Conservation (phyloP, 2,329 filamentous ascomycete genomes). For the Exserohilum turcica region DNA sequence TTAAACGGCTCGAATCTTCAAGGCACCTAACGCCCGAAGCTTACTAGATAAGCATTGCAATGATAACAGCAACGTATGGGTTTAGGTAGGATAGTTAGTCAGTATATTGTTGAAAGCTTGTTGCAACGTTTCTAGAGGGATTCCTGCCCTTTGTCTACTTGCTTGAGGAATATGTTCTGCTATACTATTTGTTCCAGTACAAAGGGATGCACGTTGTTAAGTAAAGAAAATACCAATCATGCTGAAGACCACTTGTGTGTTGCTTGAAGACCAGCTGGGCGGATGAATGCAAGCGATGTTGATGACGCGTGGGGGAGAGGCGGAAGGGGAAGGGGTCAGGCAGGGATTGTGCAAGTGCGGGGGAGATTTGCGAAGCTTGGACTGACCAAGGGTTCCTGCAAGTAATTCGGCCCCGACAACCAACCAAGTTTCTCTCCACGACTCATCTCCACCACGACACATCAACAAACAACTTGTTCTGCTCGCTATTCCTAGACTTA, state of each 20-base stretch:
- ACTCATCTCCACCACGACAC: background rate
- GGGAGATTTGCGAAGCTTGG: slow-evolving; percentile 10
- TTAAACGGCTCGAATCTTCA: too few relatives aligned
- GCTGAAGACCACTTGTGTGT: too few relatives aligned
- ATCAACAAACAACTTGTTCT: background rate
- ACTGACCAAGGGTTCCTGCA: slow-evolving; percentile 9
- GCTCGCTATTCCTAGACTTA: slow-evolving; percentile 2
- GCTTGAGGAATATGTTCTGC: too few relatives aligned
- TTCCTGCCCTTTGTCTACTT: too few relatives aligned
- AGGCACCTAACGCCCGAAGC: too few relatives aligned
- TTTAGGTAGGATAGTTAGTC: too few relatives aligned
- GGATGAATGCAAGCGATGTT: background rate
- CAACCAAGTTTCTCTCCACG: background rate
- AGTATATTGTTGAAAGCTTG: too few relatives aligned
- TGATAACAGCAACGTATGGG: too few relatives aligned
- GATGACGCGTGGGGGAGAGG: background rate
- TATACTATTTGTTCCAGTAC: too few relatives aligned
- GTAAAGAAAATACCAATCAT: background rate
- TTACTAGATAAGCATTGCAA: too few relatives aligned
- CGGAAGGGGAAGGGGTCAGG: background rate
- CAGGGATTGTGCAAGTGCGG: slow-evolving; percentile 11
- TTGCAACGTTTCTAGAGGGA: too few relatives aligned
- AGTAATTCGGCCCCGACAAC: slow-evolving; percentile 4
- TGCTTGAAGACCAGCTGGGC: background rate
- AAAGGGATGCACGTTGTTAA: too few relatives aligned